Base-by-base conservation (phyloP, 78 protist species). In the Dictyostelium discoideum region DNA sequence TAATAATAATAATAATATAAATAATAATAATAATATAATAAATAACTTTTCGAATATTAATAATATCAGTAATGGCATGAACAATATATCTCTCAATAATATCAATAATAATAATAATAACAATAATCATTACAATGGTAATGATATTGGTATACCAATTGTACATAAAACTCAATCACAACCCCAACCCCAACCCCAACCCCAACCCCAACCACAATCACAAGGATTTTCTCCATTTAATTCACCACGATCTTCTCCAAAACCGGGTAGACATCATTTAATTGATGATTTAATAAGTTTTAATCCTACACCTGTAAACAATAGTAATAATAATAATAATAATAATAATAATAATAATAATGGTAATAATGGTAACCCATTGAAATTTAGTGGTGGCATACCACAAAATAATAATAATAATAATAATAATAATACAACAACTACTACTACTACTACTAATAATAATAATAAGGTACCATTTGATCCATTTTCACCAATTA, bases 161-260 rank as follows among this genome's bases (percentile, higher is more conserved):
- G 84, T 79, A 79, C n/a, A 79, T 44, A 79, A 79, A 79, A 76
- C 24, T 6, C 86, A 83, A 83, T 74, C 57, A 54, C 42, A 44
- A 83, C 37, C 37, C 37, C 37, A 32, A 32, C 60, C 10, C 37
- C 85, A 80, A 5, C 63, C 67, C 42, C 92, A 65, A 72, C 37
- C 37, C 37, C 37, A 32, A 32, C 60, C 10, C 37, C 85, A 80
- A 5, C 63, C 67, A 69, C 92, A 65, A 72, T 39, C 39, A 67
- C 65, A 40, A 24, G 84, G 84, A 67, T 82, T 90, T 50, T 90
- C 95, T 4, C 95, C 95, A 29, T 90, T 90, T 54, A 11, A 60
- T 42, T 90, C 95, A 29, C 95, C 95, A 48, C 82, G 76, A 2
- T 39, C 86, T 18, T 90, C 95, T 54, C 95, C 95, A 63, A 90